A percentile compares a stretch with the other conserved stretches of the same genome.
phyloP scores from a whole-genome alignment of 768 basidiomycete genomes.

The Termitomyces sp. region DNA sequence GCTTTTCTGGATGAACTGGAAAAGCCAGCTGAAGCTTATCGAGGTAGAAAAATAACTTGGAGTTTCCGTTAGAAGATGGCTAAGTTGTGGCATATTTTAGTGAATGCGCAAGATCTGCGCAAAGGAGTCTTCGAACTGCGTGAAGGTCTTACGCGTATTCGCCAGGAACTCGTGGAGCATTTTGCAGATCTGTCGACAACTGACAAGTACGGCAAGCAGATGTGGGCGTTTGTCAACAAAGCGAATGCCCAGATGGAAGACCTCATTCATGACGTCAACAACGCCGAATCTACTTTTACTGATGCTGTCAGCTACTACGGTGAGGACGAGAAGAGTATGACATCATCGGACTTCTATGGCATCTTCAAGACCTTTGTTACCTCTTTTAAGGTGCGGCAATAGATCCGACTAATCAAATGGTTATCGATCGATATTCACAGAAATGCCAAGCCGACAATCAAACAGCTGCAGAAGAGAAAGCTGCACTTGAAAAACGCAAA shows the following conservation, averaged over 20 bases:
- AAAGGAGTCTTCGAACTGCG: constrained; percentile 69
- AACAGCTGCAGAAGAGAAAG: constrained; percentile 63
- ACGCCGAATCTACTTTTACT: constrained; percentile 76
- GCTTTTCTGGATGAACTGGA: constrained; percentile 83
- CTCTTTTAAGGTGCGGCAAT: constrained; percentile 65
- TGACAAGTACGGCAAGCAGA: constrained; percentile 82
- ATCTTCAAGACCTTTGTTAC: constrained; percentile 97
- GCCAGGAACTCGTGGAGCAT: constrained; percentile 73
- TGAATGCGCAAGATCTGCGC: constrained; percentile 82
- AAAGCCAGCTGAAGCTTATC: constrained; percentile 87
- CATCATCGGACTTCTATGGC: constrained; percentile 90
- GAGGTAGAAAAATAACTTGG: constrained; percentile 50
- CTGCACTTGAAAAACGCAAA: constrained; percentile 62
- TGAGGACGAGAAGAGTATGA: constrained; percentile 84
- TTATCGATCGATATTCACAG: constrained; percentile 29
- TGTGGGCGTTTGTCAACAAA: constrained; percentile 85
- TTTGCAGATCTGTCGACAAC: constrained; percentile 65
- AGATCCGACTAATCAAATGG: not conserved
- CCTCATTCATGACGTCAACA: constrained; percentile 79
- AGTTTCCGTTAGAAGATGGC: constrained; percentile 2
- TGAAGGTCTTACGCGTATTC: constrained; percentile 72
- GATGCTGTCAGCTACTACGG: constrained; percentile 91
- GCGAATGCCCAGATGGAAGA: constrained; percentile 75
- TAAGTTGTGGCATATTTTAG: constrained; percentile 29
- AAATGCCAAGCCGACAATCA: constrained; percentile 86